Evolutionary conservation across 768 basidiomycete species (phyloP).

Genomic region (Suillus variegatus): DNA sequence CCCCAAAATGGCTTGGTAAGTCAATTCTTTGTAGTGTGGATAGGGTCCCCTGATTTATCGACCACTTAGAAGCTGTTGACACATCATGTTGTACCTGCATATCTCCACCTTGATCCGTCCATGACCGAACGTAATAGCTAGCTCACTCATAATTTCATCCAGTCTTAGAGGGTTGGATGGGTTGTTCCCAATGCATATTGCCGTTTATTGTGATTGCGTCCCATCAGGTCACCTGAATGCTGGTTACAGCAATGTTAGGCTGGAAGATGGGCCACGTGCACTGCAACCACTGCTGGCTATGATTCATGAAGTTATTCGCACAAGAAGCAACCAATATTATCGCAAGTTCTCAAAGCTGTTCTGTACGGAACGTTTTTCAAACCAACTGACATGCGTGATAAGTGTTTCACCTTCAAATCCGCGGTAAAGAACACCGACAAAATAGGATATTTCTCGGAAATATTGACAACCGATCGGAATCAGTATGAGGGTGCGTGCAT

Average conservation of each 20-base stretch:
- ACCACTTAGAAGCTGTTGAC: neutral
- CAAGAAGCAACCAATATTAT: neutral
- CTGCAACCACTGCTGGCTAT: neutral
- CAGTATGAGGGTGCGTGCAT: neutral
- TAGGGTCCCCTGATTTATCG: neutral
- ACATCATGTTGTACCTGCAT: constrained; percentile 2
- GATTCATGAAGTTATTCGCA: constrained; percentile 4
- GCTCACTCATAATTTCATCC: constrained; percentile 9
- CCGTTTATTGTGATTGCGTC: constrained; percentile 4
- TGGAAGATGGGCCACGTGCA: neutral
- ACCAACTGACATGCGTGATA: constrained; percentile 1
- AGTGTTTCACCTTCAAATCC: neutral
- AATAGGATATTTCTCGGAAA: neutral
- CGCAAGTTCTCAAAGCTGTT: neutral
- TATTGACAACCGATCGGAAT: neutral
- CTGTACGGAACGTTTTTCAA: neutral
- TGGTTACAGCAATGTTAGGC: constrained; percentile 1
- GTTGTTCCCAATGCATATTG: constrained; percentile 6
- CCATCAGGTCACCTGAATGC: neutral
- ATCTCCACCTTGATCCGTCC: constrained; percentile 2
- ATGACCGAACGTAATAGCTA: constrained; percentile 6
- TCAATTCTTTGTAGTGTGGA: neutral
- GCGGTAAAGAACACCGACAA: neutral
- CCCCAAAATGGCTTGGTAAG: constrained; percentile 2
- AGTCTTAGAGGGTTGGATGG: constrained; percentile 3